Base-by-base conservation (phyloP, 495 filamentous ascomycete species). In the Aspergillus nanangensis region DNA sequence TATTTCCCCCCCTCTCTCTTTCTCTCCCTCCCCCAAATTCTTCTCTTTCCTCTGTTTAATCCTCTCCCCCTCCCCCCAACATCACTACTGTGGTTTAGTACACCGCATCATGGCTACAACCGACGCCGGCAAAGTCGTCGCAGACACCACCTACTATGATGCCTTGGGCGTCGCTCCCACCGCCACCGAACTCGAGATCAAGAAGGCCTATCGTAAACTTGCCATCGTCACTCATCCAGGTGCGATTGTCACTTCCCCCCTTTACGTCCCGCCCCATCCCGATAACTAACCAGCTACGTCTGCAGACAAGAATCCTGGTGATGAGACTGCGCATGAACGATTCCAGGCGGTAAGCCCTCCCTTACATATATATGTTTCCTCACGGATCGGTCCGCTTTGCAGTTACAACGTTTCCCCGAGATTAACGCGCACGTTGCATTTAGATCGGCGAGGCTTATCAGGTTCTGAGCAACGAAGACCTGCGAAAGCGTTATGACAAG, bases 201-300 rank as follows among this genome's bases (percentile, higher is more conserved):
- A 99, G 75, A 97, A 97, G 69, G 93, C 93, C n/a, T 99, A 99
- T 66, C 79, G 93, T 48, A 97, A 91, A 67, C 83, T 93, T 23
- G 93, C 93, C 36, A 95, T 99, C 55, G 74, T 77, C 45, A 81
- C 83, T 47, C 82, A 86, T 55, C 82, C 82, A n/a, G 79, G 79
- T 83, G 66, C 23, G 64, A 22, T 47, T 9, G 37, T 18, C 5
- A 23, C 15, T 0, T 38, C 23, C 3, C 11, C 22, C 8, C 22
- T 17, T 4, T 5, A 14, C 2, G 2, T 8, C 33, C 21, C 11
- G 8, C 23, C 21, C 50, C 55, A 11, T 48, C 40, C 18, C 21
- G 36, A 40, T 50, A 29, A 44, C 44, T 25, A 11, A 25, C 13
- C n/a, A n/a, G n/a, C n/a, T n/a, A n/a, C n/a, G n/a, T n/a, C n/a